A percentile compares a stretch with the other conserved stretches of the same genome.
Evolutionary conservation across 345 rosid genomes (phyloP).

Genomic region (Kernera saxatilis): DNA sequence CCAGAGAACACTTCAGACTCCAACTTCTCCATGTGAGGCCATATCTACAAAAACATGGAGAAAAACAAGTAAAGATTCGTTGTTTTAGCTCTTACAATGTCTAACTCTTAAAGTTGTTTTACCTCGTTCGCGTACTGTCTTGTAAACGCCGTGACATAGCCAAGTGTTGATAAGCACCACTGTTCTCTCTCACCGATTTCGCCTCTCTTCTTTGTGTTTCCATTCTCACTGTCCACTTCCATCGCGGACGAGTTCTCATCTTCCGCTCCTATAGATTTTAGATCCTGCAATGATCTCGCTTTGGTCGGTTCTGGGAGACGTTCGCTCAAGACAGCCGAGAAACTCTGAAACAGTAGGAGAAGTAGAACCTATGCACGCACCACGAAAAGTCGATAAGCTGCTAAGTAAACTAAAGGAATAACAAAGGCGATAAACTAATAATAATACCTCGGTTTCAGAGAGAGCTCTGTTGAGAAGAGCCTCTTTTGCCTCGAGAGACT

Average conservation of each 20-base stretch:
- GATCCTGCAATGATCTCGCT: slow-evolving; percentile 48
- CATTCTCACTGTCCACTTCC: slow-evolving; percentile 80
- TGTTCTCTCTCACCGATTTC: slow-evolving; percentile 77
- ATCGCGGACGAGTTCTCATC: slow-evolving; percentile 54
- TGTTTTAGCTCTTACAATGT: not conserved
- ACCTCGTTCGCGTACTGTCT: slow-evolving; percentile 96
- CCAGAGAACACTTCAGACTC: slow-evolving; percentile 54
- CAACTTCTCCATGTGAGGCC: slow-evolving; percentile 78
- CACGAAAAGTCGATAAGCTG: not conserved
- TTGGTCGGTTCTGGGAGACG: slow-evolving; percentile 74
- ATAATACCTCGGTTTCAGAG: slow-evolving; percentile 78
- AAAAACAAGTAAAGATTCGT: not conserved
- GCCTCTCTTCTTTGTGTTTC: slow-evolving; percentile 48
- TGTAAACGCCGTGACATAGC: slow-evolving; percentile 79
- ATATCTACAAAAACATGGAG: slow-evolving; percentile 47
- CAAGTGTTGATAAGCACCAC: slow-evolving; percentile 91
- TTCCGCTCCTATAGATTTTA: slow-evolving; percentile 50
- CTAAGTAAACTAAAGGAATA: not conserved
- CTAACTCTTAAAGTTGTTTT: not conserved
- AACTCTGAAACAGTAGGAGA: slow-evolving; percentile 56
- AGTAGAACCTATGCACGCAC: slow-evolving; percentile 59
- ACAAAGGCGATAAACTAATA: not conserved
- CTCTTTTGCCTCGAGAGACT: slow-evolving; percentile 77
- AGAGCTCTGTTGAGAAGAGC: slow-evolving; percentile 84
- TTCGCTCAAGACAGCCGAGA: slow-evolving; percentile 63